phyloP scores from a whole-genome alignment of 2,329 filamentous ascomycete genomes.

The Stagonosporopsis vannaccii region DNA sequence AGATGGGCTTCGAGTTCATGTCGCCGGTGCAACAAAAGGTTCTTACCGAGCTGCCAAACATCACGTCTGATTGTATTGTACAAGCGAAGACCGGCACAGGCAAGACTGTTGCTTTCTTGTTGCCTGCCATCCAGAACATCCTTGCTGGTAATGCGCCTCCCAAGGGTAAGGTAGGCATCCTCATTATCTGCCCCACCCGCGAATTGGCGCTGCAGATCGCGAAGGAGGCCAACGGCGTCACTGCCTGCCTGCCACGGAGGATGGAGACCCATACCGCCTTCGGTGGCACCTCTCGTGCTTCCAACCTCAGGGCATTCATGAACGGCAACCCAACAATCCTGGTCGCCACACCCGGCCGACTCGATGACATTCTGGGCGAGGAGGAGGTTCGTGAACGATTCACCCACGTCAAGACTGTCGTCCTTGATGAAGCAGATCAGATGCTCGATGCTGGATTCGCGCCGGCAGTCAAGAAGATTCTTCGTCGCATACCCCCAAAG shows the following conservation, averaged over 20 bases:
- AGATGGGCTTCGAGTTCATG: conserved; percentile 56
- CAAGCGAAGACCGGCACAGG: conserved; percentile 61
- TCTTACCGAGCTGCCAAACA: conserved; percentile 58
- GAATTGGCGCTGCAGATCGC: conserved; percentile 60
- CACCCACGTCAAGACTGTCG: conserved; percentile 53
- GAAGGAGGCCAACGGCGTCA: conserved; percentile 55
- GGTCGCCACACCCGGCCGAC: conserved; percentile 58
- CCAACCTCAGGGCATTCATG: conserved; percentile 44
- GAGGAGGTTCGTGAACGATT: conserved; percentile 56
- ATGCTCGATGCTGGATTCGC: conserved; percentile 63
- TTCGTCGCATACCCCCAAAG: conserved; percentile 60
- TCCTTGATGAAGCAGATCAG: conserved; percentile 54
- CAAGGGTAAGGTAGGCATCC: conserved; percentile 53
- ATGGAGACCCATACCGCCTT: conserved; percentile 57
- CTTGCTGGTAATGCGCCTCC: conserved; percentile 44
- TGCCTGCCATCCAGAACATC: conserved; percentile 57
- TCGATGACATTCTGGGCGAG: conserved; percentile 56
- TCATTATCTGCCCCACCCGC: conserved; percentile 58
- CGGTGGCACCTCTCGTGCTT: conserved; percentile 48
- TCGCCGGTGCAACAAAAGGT: conserved; percentile 64
- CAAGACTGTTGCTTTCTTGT: conserved; percentile 59
- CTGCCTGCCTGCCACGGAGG: conserved; percentile 47
- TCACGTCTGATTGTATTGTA: conserved; percentile 61
- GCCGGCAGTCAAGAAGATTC: conserved; percentile 60
- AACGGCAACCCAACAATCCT: conserved; percentile 52